A percentile compares a stretch with the other conserved stretches of the same genome.
These are phyloP conservation scores for Lachnellula hyalina DNA, from an alignment of 2,329 filamentous ascomycete species.

Conservation along the genomic window DNA sequence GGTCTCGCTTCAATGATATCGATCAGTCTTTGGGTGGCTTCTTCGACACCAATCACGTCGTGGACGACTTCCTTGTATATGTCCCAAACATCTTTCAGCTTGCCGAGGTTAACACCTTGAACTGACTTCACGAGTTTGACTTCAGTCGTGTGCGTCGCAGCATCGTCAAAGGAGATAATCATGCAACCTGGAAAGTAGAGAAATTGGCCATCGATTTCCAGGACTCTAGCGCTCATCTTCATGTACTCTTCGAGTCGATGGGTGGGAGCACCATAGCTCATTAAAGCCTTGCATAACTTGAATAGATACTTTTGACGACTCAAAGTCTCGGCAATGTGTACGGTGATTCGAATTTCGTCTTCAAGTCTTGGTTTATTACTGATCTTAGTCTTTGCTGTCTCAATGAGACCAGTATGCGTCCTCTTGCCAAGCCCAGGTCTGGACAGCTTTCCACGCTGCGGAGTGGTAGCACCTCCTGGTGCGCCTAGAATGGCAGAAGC, in stretches of 20 bases:
- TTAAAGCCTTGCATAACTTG: slow-evolving; percentile 78
- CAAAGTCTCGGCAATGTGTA: slow-evolving; percentile 63
- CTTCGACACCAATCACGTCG: slow-evolving; percentile 66
- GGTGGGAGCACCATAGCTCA: slow-evolving; percentile 86
- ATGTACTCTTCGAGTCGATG: slow-evolving; percentile 91
- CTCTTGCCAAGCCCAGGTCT: slow-evolving; percentile 27
- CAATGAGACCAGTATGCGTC: slow-evolving; percentile 23
- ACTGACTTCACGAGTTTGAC: slow-evolving; percentile 66
- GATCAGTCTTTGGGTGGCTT: slow-evolving; percentile 59
- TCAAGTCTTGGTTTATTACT: slow-evolving; percentile 27
- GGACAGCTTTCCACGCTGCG: slow-evolving; percentile 29
- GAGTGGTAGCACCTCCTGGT: slow-evolving; percentile 35
- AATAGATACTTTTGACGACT: slow-evolving; percentile 77
- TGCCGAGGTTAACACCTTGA: slow-evolving; percentile 69
- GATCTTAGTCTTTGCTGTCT: slow-evolving; percentile 20
- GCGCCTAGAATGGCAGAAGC: slow-evolving; percentile 49
- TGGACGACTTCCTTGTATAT: slow-evolving; percentile 82
- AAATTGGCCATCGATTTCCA: slow-evolving; percentile 86
- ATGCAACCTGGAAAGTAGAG: slow-evolving; percentile 88
- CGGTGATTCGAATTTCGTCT: slow-evolving; percentile 42
- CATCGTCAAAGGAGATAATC: slow-evolving; percentile 87
- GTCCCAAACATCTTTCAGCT: slow-evolving; percentile 67
- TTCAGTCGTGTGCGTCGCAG: slow-evolving; percentile 68
- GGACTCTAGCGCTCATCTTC: slow-evolving; percentile 80
- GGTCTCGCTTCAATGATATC: slow-evolving; percentile 42